Evolutionary conservation across 768 basidiomycete genomes (phyloP).

Genomic region (Pleurotus platypus): DNA sequence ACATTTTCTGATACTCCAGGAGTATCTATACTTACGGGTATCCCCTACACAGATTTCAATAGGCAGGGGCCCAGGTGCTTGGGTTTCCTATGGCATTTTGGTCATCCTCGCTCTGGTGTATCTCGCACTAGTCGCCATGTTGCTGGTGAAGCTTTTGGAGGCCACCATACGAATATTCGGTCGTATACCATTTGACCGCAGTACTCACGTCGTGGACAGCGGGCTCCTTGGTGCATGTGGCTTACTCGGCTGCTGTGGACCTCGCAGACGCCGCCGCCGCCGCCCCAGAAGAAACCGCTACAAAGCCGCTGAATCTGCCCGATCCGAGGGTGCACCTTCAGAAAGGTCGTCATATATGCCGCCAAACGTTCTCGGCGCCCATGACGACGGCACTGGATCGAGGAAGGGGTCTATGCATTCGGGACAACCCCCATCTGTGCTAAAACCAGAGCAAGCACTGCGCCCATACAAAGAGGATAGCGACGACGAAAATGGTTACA

Average conservation of each 20-base stretch:
- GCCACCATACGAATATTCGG: slow-evolving; percentile 76
- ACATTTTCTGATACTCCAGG: no score
- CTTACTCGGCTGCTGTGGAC: slow-evolving; percentile 63
- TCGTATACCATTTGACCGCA: slow-evolving; percentile 79
- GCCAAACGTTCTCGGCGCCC: slow-evolving; percentile 28
- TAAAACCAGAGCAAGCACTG: slow-evolving; percentile 77
- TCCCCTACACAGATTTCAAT: slow-evolving; percentile 66
- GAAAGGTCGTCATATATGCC: slow-evolving; percentile 39
- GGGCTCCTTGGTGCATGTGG: slow-evolving; percentile 86
- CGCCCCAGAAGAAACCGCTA: slow-evolving; percentile 16
- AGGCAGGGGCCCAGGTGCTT: slow-evolving; percentile 75
- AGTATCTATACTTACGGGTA: no score
- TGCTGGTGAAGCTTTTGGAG: slow-evolving; percentile 82
- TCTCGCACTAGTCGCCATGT: slow-evolving; percentile 76
- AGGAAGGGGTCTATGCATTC: slow-evolving; percentile 52
- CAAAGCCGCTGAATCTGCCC: not conserved
- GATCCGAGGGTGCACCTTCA: slow-evolving; percentile 17
- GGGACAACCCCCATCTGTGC: slow-evolving; percentile 64
- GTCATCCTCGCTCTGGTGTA: slow-evolving; percentile 81
- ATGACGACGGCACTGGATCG: slow-evolving; percentile 21
- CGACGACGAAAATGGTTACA: slow-evolving; percentile 77
- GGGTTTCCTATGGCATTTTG: slow-evolving; percentile 93
- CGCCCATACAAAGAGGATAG: slow-evolving; percentile 75
- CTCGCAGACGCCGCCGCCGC: slow-evolving; percentile 34
- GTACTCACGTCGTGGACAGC: slow-evolving; percentile 73